Evolutionary conservation across 805 yeast genomes (phyloP).

Genomic region (Lipomyces japonicus): DNA sequence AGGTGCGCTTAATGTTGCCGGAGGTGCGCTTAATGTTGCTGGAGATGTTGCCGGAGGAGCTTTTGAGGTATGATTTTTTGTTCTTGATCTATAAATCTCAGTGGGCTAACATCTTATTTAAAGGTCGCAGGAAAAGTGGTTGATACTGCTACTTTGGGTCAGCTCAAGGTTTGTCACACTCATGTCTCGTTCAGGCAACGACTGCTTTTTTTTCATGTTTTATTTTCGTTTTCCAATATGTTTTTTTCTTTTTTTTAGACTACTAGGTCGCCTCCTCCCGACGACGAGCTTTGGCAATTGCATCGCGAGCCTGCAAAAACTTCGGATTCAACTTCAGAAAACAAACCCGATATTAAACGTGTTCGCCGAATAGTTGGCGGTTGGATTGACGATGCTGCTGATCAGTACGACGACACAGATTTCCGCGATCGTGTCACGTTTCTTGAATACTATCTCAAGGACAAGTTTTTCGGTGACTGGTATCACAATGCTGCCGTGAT

Average conservation of each 20-base stretch:
- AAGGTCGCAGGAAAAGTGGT: constrained; percentile 23
- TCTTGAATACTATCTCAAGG: constrained; percentile 72
- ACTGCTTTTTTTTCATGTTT: background rate
- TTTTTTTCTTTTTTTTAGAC: constrained; percentile 1
- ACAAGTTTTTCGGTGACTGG: constrained; percentile 88
- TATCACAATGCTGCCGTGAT: constrained; percentile 80
- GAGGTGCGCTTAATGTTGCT: constrained; percentile 5
- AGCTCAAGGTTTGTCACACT: constrained; percentile 10
- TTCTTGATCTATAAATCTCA: background rate
- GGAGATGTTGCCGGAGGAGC: constrained; percentile 6
- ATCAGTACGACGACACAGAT: constrained; percentile 17
- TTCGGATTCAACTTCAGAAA: background rate
- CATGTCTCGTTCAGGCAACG: too few relatives aligned
- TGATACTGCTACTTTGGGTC: constrained; percentile 20
- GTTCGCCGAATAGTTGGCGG: constrained; percentile 7
- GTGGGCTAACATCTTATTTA: background rate
- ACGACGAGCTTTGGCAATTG: constrained; percentile 20
- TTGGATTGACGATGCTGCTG: constrained; percentile 16
- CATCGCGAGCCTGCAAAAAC: constrained; percentile 17
- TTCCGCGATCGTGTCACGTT: constrained; percentile 53
- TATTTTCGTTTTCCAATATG: background rate
- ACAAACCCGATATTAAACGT: background rate
- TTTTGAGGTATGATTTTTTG: constrained; percentile 6
- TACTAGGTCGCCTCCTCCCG: constrained; percentile 15
- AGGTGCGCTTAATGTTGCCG: constrained; percentile 5